These are phyloP conservation scores for Dendrobium catenatum DNA, from an alignment of 106 monocot species.

Conservation along the genomic window DNA sequence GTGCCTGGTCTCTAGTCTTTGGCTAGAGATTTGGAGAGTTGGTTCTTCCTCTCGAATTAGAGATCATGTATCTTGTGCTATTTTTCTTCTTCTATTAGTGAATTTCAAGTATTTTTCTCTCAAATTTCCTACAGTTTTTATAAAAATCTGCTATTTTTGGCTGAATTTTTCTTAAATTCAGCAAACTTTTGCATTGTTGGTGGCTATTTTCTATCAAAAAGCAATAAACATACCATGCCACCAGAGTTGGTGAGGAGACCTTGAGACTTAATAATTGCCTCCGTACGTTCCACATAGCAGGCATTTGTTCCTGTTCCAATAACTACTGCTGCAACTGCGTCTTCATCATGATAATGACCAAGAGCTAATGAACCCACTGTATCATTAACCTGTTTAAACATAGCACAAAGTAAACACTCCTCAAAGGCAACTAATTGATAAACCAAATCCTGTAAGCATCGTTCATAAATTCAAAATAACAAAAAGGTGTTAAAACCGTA, in stretches of 20 bases:
- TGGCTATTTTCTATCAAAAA: not conserved
- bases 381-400: constrained; percentile 44
- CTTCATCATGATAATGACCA: constrained; percentile 62
- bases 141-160: too few species aligned
- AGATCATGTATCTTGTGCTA: too few species aligned
- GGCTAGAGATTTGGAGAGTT: too few species aligned
- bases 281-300: constrained; percentile 60
- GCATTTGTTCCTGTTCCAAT: constrained; percentile 75
- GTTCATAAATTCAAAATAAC: not conserved
- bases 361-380: constrained; percentile 69
- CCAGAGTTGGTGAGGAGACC: constrained; percentile 24
- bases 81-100: too few species aligned
- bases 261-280: constrained; percentile 53
- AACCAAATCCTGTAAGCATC: not conserved
- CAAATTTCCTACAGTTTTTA: too few species aligned
- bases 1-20: too few species aligned
- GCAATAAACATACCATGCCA: constrained; percentile 15
- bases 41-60: too few species aligned
- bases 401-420: not conserved
- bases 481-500: not conserved
- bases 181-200: too few species aligned
- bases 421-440: not conserved
- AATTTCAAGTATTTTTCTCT: too few species aligned
- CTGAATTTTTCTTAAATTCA: too few species aligned
- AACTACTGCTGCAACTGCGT: constrained; percentile 71